Base-by-base conservation (phyloP, 2,329 filamentous ascomycete genomes). In the Penicillium brevicompactum region DNA sequence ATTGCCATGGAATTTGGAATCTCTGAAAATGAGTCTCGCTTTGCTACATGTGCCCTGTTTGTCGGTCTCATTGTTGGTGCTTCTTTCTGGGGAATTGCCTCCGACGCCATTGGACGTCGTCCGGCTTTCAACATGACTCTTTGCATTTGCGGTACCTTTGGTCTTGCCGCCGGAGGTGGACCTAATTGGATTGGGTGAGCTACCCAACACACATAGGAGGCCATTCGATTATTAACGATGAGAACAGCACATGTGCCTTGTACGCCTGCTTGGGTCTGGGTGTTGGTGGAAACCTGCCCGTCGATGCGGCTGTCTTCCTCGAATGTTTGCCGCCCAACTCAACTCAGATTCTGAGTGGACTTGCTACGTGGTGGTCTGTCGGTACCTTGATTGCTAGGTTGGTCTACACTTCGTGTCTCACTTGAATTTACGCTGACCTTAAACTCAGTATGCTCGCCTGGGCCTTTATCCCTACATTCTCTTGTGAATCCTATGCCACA, bases 331-430 rank as follows among this genome's bases (percentile, higher is more conserved):
- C 91, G 0, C 87, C 88, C 54, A 84, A 87, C 0, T 88, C 85
- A n/a, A 86, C 85, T 59, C 85, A 86, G 31, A 81, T 94, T 13
- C 78, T 94, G 30, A 94, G 90, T 0, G 79, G 93, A 46, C 79
- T 95, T n/a, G 91, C 89, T 6, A 84, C 92, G 7, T 94, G 90
- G 88, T 96, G 91, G 90, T 89, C 91, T 0, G 76, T 95, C 16
- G 91, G 91, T 5, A 90, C 94, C 68, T 80, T 95, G 7, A 82
- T 88, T 53, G 86, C 88, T 47, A 74, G 70, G 71, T 72, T 37
- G 27, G 69, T 65, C 18, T 30, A 24, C 16, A 16, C 10, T 2
- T 11, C 14, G 9, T 42, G 1, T 14, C 9, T 11, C 40, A 21
- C 24, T 13, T 18, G 8, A 5, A n/a, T 34, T 24, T 45, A 46